Evolutionary conservation across 805 yeast species (phyloP).

Genomic region (Vanderwaltozyma yarrowii): DNA sequence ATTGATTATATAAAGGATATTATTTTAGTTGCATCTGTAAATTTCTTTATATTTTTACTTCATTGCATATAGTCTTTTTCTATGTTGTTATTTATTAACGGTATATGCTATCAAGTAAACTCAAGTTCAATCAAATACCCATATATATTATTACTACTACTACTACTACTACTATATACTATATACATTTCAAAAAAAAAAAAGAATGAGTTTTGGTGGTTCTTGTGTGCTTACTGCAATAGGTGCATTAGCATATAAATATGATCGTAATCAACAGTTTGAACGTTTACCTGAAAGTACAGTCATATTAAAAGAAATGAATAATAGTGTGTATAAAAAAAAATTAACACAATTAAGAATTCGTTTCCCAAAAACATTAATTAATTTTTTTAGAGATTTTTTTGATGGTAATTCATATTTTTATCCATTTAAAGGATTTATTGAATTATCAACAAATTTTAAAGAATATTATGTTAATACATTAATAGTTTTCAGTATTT

Average conservation of each 20-base stretch:
- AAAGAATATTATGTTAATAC: constrained; percentile 9
- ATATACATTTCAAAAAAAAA: too few species aligned
- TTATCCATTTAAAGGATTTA: constrained; percentile 20
- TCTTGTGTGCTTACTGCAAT: constrained; percentile 22
- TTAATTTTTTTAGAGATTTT: constrained; percentile 17
- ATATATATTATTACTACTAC: too few species aligned
- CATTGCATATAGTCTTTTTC: too few species aligned
- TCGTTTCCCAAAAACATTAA: constrained; percentile 6
- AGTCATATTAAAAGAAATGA: constrained; percentile 6
- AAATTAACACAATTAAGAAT: constrained; percentile 6
- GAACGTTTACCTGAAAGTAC: constrained; percentile 13
- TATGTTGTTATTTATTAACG: too few species aligned
- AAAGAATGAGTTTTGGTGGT: constrained; percentile 28
- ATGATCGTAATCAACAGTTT: constrained; percentile 16
- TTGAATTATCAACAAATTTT: constrained; percentile 10
- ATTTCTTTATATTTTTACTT: too few species aligned
- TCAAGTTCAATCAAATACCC: too few species aligned
- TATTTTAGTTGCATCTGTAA: too few species aligned
- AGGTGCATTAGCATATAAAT: constrained; percentile 23
- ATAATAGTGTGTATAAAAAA: constrained; percentile 9
- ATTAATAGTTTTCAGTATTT: constrained; percentile 8
- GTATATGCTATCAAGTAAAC: too few species aligned
- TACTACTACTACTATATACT: too few species aligned
- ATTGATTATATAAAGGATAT: too few species aligned
- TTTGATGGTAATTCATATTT: constrained; percentile 15